A percentile compares a stretch with the other conserved stretches of the same genome.
Conservation (phyloP, 192 early-diverging fungal genomes). For the Coemansia sp. region DNA sequence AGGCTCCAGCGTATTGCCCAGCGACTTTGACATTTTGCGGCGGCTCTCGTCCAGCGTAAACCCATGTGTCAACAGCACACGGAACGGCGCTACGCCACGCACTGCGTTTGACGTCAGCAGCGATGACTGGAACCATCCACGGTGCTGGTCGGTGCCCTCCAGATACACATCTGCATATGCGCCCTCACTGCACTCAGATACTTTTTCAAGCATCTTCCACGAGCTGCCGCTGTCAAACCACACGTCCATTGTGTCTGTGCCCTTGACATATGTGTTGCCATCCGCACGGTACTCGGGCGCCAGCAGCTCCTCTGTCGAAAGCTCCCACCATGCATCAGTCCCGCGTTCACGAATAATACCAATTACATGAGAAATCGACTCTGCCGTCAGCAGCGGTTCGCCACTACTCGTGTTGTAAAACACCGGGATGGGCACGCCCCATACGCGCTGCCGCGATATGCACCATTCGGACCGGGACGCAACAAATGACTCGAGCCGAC, state of each 20-base stretch:
- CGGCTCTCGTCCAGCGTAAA: constrained; percentile 77
- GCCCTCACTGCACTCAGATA: constrained; percentile 28
- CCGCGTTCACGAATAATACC: constrained; percentile 59
- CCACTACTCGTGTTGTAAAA: constrained; percentile 64
- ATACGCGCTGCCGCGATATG: constrained; percentile 77
- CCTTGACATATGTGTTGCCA: constrained; percentile 61
- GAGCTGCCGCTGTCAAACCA: constrained; percentile 84
- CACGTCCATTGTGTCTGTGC: constrained; percentile 84
- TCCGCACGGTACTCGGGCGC: constrained; percentile 58
- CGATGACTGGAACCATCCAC: constrained; percentile 86
- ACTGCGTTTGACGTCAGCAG: constrained; percentile 70
- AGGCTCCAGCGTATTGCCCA: constrained; percentile 76
- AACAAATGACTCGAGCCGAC: constrained; percentile 65
- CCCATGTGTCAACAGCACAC: constrained; percentile 74
- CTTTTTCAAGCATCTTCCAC: constrained; percentile 65
- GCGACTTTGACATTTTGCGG: constrained; percentile 80
- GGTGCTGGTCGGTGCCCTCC: constrained; percentile 81
- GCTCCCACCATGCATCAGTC: constrained; percentile 71
- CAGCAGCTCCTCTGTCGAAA: constrained; percentile 62
- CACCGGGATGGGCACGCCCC: constrained; percentile 82
- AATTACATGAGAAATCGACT: constrained; percentile 67
- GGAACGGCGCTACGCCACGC: constrained; percentile 67
- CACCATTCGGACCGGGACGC: constrained; percentile 76
- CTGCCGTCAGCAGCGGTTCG: constrained; percentile 63
- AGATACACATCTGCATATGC: constrained; percentile 68